A percentile compares a stretch with the other conserved stretches of the same genome.
phyloP scores from a whole-genome alignment of 2,329 filamentous ascomycete genomes.

The Hirsutella thompsonii region DNA sequence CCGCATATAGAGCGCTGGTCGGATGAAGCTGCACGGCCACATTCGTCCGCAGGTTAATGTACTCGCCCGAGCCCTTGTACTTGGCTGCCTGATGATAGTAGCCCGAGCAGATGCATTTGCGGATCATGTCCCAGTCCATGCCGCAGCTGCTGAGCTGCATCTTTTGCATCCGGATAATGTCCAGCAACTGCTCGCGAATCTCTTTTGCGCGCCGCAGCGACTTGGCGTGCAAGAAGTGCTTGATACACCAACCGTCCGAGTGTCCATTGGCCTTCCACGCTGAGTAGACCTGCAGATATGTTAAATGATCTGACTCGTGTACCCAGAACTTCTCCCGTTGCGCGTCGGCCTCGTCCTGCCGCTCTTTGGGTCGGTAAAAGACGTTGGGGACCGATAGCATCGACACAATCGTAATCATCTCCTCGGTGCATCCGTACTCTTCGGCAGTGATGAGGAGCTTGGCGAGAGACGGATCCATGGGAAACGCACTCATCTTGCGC shows the following conservation, averaged over 20 bases:
- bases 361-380: constrained; percentile 93
- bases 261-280: constrained; percentile 90
- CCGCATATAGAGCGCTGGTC: constrained; percentile 85
- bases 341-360: constrained; percentile 89
- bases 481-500: constrained; percentile 89
- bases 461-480: constrained; percentile 92
- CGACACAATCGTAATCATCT: constrained; percentile 95
- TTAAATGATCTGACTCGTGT: constrained; percentile 91
- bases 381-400: constrained; percentile 96
- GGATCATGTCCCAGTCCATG: constrained; percentile 92
- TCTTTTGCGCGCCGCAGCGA: constrained; percentile 83
- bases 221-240: constrained; percentile 93
- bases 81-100: constrained; percentile 98
- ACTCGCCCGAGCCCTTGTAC: constrained; percentile 92
- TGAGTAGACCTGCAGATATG: constrained; percentile 86
- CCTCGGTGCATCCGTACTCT: constrained; percentile 85
- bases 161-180: constrained; percentile 90
- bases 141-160: constrained; percentile 81
- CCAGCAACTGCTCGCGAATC: constrained; percentile 82
- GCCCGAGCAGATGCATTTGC: constrained; percentile 92
- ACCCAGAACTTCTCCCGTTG: constrained; percentile 98
- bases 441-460: constrained; percentile 89
- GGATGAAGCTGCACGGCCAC: constrained; percentile 92
- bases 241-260: constrained; percentile 82
- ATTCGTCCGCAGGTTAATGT: constrained; percentile 89